These are phyloP conservation scores for Neoascochyta sp. DNA, from an alignment of 2,329 filamentous ascomycete genomes.

Conservation along the genomic window DNA sequence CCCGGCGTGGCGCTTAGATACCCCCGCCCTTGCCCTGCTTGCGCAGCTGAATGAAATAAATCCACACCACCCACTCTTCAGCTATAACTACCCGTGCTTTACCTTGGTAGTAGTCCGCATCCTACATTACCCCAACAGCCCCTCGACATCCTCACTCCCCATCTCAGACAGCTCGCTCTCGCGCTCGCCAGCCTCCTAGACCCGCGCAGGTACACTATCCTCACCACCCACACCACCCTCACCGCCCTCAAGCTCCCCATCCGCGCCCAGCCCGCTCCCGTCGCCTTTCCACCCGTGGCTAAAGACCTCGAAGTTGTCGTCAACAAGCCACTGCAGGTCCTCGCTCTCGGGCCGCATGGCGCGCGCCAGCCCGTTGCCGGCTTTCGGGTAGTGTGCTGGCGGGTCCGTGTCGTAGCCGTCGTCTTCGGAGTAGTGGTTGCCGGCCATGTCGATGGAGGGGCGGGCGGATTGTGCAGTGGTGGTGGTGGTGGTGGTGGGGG, in stretches of 20 bases:
- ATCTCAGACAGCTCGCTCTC: conserved; percentile 3
- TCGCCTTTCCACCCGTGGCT: conserved; percentile 47
- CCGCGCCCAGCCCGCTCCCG: conserved; percentile 29
- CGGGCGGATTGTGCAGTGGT: conserved; percentile 31
- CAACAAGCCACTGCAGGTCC: conserved; percentile 60
- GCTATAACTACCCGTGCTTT: too few relatives aligned
- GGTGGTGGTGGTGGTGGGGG: conserved; percentile 26
- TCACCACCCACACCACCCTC: conserved; percentile 6
- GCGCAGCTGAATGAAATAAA: too few relatives aligned
- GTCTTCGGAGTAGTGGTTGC: conserved; percentile 38
- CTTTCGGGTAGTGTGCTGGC: conserved; percentile 58
- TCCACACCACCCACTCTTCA: too few relatives aligned
- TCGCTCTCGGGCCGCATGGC: conserved; percentile 55
- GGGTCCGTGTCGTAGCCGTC: conserved; percentile 54
- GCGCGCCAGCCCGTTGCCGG: conserved; percentile 57
- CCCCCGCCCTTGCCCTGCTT: too few relatives aligned
- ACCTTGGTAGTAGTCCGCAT: background rate
- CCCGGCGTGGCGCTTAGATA: too few relatives aligned
- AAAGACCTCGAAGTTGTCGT: conserved; percentile 57
- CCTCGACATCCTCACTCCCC: conserved; percentile 3
- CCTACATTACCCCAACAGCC: too few relatives aligned
- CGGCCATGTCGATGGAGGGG: conserved; percentile 18
- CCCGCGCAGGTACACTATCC: too few relatives aligned
- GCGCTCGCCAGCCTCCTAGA: background rate
- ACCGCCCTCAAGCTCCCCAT: conserved; percentile 20